Evolutionary conservation across 768 basidiomycete species (phyloP), one percentile per base, ranked within the genome.

Genomic region (Hygrophorus pudorinus): DNA sequence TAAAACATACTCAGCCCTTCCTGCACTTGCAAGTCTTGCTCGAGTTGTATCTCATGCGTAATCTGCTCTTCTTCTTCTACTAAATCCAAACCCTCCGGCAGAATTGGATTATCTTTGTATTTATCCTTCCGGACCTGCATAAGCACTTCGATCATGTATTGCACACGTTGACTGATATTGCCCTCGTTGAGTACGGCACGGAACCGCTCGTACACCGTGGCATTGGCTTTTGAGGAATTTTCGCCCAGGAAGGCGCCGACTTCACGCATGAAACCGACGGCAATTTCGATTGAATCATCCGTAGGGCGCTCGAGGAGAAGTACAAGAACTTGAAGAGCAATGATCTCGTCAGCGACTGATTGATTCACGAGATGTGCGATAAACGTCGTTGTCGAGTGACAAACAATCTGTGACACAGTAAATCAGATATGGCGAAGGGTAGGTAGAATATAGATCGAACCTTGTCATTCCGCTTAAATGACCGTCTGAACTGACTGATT

Each of bases 51-150:
- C 53, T 87, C 76, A 64, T 99, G 96, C 0, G 92, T 97, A 42
- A 98, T 91, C 56, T 97, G 92, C 53, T 98, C 96, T 12, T 98
- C 96, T 57, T 98, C 94, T 51, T 97, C 92, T 1, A 99, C 96
- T 27, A 99, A 66, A 59, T 99, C 96, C 57, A 99, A 61, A 0
- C 94, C 96, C 56, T 98, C 96, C 2, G 89, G 82, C 32, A 98
- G 61, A 51, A 91, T 79, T 13, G 93, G 93, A 60, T 99, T 98
- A 58, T 98, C 96, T 73, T 98, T 98, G 73, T 89, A 98, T 64
- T 91, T 93, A 71, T 99, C 96, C 69, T 96, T 97, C 53, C 96
- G 75, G 6, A 96, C 89, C 65, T 98, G 96, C 89, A 99, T 98
- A 38, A 98, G 72, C 2, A 98, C 96, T 65, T 98, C 96, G 53